A percentile compares a stretch with the other conserved stretches of the same genome.
These are phyloP conservation scores for Solanum peruvianum DNA, from an alignment of 257 asterid species.

Conservation along the genomic window DNA sequence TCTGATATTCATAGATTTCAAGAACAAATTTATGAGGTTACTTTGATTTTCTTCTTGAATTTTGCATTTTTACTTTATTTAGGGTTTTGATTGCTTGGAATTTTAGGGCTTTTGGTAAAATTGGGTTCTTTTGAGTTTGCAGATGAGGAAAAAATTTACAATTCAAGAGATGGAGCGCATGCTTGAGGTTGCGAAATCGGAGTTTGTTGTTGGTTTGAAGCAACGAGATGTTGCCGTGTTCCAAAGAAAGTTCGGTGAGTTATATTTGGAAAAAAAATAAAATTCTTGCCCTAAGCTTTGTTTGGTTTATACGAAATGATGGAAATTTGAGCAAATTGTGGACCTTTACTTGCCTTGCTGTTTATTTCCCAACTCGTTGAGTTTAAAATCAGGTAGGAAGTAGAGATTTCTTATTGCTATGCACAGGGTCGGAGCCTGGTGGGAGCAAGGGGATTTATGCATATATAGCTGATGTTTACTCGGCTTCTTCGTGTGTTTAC, in stretches of 20 bases:
- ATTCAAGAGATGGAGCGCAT: slow-evolving; percentile 46
- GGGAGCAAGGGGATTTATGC: background rate
- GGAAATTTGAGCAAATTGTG: background rate
- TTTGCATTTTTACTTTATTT: background rate
- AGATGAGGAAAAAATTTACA: slow-evolving; percentile 21
- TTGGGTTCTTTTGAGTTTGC: background rate
- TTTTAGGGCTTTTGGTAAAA: background rate
- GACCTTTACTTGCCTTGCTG: background rate
- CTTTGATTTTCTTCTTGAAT: background rate
- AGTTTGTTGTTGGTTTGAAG: slow-evolving; percentile 40
- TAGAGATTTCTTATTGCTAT: background rate
- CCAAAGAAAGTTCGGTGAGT: slow-evolving; percentile 58
- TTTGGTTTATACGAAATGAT: background rate
- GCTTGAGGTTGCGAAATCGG: slow-evolving; percentile 34
- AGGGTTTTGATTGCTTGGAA: background rate
- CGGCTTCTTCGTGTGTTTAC: background rate
- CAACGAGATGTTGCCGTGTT: slow-evolving; percentile 39
- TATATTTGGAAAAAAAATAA: background rate
- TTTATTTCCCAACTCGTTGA: background rate
- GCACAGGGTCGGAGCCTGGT: background rate
- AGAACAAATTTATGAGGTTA: slow-evolving; percentile 45
- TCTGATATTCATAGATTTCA: slow-evolving; percentile 15
- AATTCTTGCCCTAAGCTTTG: too few relatives aligned
- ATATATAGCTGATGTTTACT: background rate
- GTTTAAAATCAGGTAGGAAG: background rate